phyloP scores from a whole-genome alignment of 345 rosid genomes.

The Linum usitatissimum region DNA sequence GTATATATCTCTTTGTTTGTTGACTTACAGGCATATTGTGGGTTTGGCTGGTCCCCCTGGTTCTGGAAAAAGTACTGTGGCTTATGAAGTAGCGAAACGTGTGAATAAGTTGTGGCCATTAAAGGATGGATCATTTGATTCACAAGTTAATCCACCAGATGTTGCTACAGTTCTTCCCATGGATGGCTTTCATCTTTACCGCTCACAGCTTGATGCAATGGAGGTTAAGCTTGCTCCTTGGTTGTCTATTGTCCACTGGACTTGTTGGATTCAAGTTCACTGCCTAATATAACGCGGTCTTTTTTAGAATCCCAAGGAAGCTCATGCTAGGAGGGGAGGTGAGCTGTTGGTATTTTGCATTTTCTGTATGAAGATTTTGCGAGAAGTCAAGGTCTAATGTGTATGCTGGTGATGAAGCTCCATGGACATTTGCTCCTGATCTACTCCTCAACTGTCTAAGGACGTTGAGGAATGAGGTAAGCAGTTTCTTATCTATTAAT shows the following conservation, averaged over 20 bases:
- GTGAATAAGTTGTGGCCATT: constrained; percentile 63
- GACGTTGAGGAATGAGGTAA: constrained; percentile 66
- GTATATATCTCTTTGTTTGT: not conserved
- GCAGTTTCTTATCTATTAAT: not conserved
- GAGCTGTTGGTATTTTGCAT: constrained; percentile 20
- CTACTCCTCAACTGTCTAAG: constrained; percentile 56
- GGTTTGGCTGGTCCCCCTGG: constrained; percentile 97
- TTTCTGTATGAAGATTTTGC: constrained; percentile 4
- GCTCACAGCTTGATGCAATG: constrained; percentile 87
- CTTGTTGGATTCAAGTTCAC: not conserved
- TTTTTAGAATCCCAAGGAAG: constrained; percentile 77
- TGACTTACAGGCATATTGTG: constrained; percentile 50
- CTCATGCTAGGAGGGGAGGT: constrained; percentile 99
- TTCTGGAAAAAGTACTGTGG: constrained; percentile 85
- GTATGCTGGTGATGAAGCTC: constrained; percentile 46
- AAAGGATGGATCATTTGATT: constrained; percentile 50
- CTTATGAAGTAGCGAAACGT: constrained; percentile 57
- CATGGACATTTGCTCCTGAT: constrained; percentile 79
- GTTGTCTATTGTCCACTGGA: not conserved
- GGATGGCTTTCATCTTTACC: constrained; percentile 93
- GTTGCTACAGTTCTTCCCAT: constrained; percentile 77
- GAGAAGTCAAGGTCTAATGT: constrained; percentile 8
- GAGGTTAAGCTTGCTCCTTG: constrained; percentile 42
- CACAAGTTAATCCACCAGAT: constrained; percentile 54
- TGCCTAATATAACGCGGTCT: constrained; percentile 6